Percentiles rank a stretch among this genome's conserved stretches.
Evolutionary conservation across 2,329 filamentous ascomycete species (phyloP).

Genomic region (Venturia aucupariae): DNA sequence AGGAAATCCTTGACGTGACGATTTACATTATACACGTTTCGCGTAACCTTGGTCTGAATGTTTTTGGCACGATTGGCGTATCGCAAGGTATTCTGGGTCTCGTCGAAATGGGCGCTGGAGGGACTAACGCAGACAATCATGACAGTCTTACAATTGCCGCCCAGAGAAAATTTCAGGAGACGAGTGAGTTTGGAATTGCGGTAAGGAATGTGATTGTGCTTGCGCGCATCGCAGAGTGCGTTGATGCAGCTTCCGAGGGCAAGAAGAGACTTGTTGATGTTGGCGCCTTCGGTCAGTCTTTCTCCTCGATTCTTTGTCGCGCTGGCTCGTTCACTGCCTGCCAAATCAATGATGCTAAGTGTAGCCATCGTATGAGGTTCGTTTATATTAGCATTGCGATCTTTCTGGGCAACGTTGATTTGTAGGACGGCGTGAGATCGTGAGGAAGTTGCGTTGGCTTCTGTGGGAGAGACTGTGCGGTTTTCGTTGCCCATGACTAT

Average conservation of each 20-base stretch:
- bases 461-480: constrained; percentile 91
- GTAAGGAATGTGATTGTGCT: constrained; percentile 91
- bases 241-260: constrained; percentile 97
- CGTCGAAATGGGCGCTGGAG: constrained; percentile 92
- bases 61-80: constrained; percentile 99
- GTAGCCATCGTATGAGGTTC: constrained; percentile 98
- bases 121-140: constrained; percentile 99
- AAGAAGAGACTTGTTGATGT: constrained; percentile 97
- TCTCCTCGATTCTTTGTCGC: constrained; percentile 95
- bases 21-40: constrained; percentile 98
- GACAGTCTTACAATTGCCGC: constrained; percentile 96
- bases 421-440: constrained; percentile 95
- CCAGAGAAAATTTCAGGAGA: constrained; percentile 90
- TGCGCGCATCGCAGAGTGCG: constrained; percentile 85
- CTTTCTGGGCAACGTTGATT: constrained; percentile 91
- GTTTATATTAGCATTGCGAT: constrained; percentile 82
- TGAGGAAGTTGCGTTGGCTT: constrained; percentile 94
- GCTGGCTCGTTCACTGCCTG: constrained; percentile 89
- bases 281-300: constrained; percentile 83
- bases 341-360: constrained; percentile 93
- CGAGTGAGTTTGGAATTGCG: constrained; percentile 95
- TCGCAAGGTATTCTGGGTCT: constrained; percentile 94
- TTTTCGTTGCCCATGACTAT: constrained; percentile 91
- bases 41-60: constrained; percentile 98
- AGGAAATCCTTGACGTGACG: constrained; percentile 98